Percentiles rank a stretch among this genome's conserved stretches.
Conservation (phyloP, 176 grass and related monocot genomes). For the Bromus sterilis region DNA sequence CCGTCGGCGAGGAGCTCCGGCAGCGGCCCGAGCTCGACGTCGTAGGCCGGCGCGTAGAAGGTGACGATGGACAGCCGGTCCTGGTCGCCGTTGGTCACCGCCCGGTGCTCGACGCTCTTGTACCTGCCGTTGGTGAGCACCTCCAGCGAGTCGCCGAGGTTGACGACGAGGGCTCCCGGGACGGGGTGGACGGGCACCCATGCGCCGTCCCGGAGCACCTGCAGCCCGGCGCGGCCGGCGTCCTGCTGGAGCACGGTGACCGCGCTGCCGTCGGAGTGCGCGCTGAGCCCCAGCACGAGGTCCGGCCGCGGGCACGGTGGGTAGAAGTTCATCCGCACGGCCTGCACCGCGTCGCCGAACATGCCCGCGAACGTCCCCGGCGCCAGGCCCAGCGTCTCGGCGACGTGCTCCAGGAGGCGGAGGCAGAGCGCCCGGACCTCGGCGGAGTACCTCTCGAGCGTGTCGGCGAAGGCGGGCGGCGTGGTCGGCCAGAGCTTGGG, state of each 20-base stretch:
- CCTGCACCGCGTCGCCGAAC: conserved; percentile 85
- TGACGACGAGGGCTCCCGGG: conserved; percentile 53
- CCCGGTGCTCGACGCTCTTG: conserved; percentile 92
- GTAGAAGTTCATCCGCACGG: conserved; percentile 87
- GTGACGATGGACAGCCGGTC: conserved; percentile 64
- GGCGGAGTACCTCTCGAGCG: conserved; percentile 51
- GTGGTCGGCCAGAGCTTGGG: conserved; percentile 67
- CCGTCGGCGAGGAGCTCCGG: conserved; percentile 51
- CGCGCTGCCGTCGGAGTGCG: conserved; percentile 85
- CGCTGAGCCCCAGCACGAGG: conserved; percentile 63
- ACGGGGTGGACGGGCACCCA: conserved; percentile 62
- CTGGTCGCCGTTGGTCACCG: conserved; percentile 33
- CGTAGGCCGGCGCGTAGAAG: conserved; percentile 87
- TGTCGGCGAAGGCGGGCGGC: conserved; percentile 38
- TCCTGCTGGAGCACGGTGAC: conserved; percentile 98
- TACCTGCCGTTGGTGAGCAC: conserved; percentile 82
- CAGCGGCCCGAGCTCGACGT: conserved; percentile 69
- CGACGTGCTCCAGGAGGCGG: conserved; percentile 36
- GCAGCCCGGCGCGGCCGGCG: conserved; percentile 41
- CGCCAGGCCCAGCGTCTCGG: conserved; percentile 42
- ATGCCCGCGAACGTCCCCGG: conserved; percentile 39
- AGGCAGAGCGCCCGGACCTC: conserved; percentile 51
- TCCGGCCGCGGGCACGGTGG: conserved; percentile 67
- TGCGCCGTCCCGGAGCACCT: conserved; percentile 41
- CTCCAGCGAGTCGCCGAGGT: conserved; percentile 69